Evolutionary conservation across 257 asterid species (phyloP), one percentile per base, ranked within the genome.

Genomic region (Capsicum chinense): DNA sequence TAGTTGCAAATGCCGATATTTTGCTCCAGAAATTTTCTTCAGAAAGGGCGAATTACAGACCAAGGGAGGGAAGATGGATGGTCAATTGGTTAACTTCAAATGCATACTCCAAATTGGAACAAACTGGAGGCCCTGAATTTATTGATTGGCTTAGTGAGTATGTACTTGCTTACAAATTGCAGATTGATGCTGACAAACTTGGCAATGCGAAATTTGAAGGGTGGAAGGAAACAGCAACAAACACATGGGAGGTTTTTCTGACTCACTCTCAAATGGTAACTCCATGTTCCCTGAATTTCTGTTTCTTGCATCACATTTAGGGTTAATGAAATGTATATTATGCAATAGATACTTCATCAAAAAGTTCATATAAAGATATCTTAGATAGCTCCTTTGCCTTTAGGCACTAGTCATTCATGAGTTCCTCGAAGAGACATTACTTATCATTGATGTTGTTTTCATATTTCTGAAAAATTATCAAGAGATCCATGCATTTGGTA

Each of bases 261-360:
- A 93, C 98, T 60, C 98, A 94, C 88, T 92, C 97, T 79, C 99
- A 95, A 85, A 89, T 93, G 98, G 99, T 95, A 92, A 86, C 69
- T 79, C 42, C 57, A 71, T 79, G 63, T 83, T 83, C 85, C 19
- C 79, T 67, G n/a, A n/a, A 50, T 67, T 26, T 26, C 33, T 26
- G 33, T 26, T 26, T 26, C 33, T 26, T 26, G 33, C 33, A 26
- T 26, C 33, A 26, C 33, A 26, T 26, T 26, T 26, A 26, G 33
- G 33, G 47, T 26, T 76, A 52, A 52, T 76, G 47, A 56, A 26
- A 50, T 16, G 62, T 52, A 13, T 21, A 21, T 76, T 33, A 21
- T 21, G 52, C 63, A 76, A 6, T 14, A 13, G 21, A 52, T 26
- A 52, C 81, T 76, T 76, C 81, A 52, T 76, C 63, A 76, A 52